Percentiles rank a stretch among this genome's conserved stretches.
Evolutionary conservation across 768 basidiomycete species (phyloP).

Genomic region (Tylopilus sp.): DNA sequence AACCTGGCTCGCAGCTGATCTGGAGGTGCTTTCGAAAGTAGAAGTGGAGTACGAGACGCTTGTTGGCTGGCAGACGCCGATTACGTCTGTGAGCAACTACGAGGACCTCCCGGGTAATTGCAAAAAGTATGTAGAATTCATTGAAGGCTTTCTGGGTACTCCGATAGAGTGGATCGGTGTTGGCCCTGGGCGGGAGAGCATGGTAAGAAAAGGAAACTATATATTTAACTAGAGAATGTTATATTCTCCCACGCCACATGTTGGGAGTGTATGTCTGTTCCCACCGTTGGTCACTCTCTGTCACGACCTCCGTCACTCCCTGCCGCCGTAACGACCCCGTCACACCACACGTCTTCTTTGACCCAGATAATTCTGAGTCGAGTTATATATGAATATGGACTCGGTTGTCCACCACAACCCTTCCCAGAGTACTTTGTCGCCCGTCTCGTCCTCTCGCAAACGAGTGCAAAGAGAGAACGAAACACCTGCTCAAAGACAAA

Average conservation of each 20-base stretch:
- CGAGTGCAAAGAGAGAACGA: slow-evolving; percentile 64
- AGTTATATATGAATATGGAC: slow-evolving; percentile 33
- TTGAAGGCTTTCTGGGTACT: slow-evolving; percentile 70
- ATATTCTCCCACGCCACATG: slow-evolving; percentile 26
- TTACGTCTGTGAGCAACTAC: slow-evolving; percentile 59
- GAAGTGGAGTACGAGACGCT: slow-evolving; percentile 86
- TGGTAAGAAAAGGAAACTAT: slow-evolving; percentile 40
- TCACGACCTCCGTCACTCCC: slow-evolving; percentile 34
- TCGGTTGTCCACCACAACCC: slow-evolving; percentile 31
- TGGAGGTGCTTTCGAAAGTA: slow-evolving; percentile 74
- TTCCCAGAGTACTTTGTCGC: slow-evolving; percentile 30
- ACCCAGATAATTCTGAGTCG: slow-evolving; percentile 7
- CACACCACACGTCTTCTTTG: slow-evolving; percentile 25
- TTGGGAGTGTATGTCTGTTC: slow-evolving; percentile 19
- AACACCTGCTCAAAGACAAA: slow-evolving; percentile 66
- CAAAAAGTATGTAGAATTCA: slow-evolving; percentile 81
- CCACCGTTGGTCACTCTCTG: slow-evolving; percentile 27
- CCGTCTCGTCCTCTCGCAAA: slow-evolving; percentile 42
- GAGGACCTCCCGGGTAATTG: slow-evolving; percentile 81
- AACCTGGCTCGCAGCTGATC: slow-evolving; percentile 56
- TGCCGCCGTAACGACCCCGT: slow-evolving; percentile 34
- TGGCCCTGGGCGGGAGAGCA: slow-evolving; percentile 82
- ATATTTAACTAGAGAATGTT: slow-evolving; percentile 20
- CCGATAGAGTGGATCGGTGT: slow-evolving; percentile 92
- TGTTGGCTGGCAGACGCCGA: slow-evolving; percentile 87